Evolutionary conservation across 2,329 filamentous ascomycete species (phyloP), one percentile per base, ranked within the genome.

Genomic region (Fusarium staphyleae): DNA sequence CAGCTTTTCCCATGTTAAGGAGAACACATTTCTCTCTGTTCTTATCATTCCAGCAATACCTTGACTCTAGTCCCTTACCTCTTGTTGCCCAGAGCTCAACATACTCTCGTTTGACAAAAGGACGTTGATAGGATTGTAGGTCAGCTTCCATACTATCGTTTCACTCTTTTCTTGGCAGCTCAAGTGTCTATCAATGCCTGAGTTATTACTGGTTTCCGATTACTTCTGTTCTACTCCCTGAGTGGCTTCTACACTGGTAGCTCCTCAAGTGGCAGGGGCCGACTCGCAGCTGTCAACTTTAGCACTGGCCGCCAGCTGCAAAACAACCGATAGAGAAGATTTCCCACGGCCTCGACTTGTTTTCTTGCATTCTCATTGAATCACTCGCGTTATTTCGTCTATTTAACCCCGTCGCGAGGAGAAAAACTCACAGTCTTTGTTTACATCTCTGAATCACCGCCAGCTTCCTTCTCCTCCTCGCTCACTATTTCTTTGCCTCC

Each of bases 361-460:
- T 46, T 46, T 40, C 41, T 44, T 33, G 14, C 39, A 34, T 35
- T 28, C 15, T 45, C 32, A 29, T 29, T 58, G 60, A 66, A 60
- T 66, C 64, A 66, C 51, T 48, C 49, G n/a, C 35, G 32, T 22
- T 33, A 28, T 47, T 24, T 19, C 19, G 18, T 29, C 13, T 24
- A 28, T 41, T 48, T 46, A 10, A 34, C 15, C 36, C n/a, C 28
- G 4, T 18, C 22, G 16, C 15, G 22, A 28, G n/a, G 35, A 48
- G 26, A 19, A 55, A 45, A 22, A 48, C 13, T 28, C 46, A 32
- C 16, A 22, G 24, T 26, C 29, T 45, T 51, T 52, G 16, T 40
- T 62, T 66, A 48, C 34, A 48, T 58, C 47, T 22, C 36, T 35
- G 42, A 52, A 45, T 62, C 59, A 60, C 33, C 28, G 8, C n/a